Evolutionary conservation across 208 protist species (phyloP), one percentile per base, ranked within the genome.

Genomic region (Cochliopodium minus): DNA sequence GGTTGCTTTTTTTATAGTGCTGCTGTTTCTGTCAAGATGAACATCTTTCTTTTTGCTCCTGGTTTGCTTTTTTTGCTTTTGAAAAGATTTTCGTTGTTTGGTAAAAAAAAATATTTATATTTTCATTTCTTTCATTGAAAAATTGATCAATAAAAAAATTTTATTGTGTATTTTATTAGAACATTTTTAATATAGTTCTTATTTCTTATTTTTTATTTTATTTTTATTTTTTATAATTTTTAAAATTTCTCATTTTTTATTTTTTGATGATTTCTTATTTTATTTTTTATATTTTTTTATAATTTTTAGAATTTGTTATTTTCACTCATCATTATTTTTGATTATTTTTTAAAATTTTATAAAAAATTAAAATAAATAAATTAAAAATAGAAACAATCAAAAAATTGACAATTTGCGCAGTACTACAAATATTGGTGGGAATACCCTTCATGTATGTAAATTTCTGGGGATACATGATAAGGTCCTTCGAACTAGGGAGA

Each of bases 11-110:
- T 55, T n/a, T 55, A 32, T 20, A 43, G 34, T 42, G 28, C 17
- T 55, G 82, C 82, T 10, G 74, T 94, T 17, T 89, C 83, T 1
- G 69, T 96, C 30, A 93, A 96, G 65, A 94, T 94, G 88, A 92
- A 91, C 65, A 66, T 87, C 26, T 61, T 95, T 7, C 74, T 95
- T 6, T 89, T 85, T 65, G 71, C 78, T 0, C 89, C 89, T 6
- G 84, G 73, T 6, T 63, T 96, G 13, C 38, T 82, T 11, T 20
- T 70, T 1, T 32, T 88, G 13, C 63, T 91, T 0, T 43, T 86
- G 1, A 4, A 57, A 17, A 43, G 35, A 11, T 58, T 52, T 51
- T 76, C 73, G 20, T 20, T 66, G 17, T 7, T 29, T 7, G 25
- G 53, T 23, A 79, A 73, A 46, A 53, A 85, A 10, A 39, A 38